A percentile compares a stretch with the other conserved stretches of the same genome.
Conservation (phyloP, 495 filamentous ascomycete species). For the Neurospora pannonica region DNA sequence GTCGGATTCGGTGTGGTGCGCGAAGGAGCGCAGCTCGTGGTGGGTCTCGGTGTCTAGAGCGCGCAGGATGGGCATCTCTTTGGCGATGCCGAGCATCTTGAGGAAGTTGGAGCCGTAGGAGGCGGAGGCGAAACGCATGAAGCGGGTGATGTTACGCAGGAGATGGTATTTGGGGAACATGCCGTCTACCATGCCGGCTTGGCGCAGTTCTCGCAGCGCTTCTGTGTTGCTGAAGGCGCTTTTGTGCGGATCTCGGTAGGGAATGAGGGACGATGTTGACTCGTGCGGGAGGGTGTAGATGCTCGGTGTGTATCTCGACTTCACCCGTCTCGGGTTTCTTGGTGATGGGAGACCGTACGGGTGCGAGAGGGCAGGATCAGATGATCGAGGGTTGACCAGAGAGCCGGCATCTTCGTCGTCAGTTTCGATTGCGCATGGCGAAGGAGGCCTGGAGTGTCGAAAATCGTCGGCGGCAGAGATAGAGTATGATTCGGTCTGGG, state of each 20-base stretch:
- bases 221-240: slow-evolving; percentile 48
- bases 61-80: slow-evolving; percentile 35
- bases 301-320: slow-evolving; percentile 39
- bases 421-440: slow-evolving; percentile 1
- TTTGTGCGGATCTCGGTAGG: slow-evolving; percentile 42
- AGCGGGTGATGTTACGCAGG: slow-evolving; percentile 61
- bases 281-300: slow-evolving; percentile 63
- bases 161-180: slow-evolving; percentile 61
- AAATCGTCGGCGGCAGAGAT: slow-evolving; percentile 33
- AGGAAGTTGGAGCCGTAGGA: slow-evolving; percentile 67
- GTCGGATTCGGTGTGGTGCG: slow-evolving; percentile 58
- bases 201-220: slow-evolving; percentile 45
- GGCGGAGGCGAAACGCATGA: slow-evolving; percentile 68
- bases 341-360: not conserved
- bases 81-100: slow-evolving; percentile 56
- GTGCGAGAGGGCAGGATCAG: not conserved
- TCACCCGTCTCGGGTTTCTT: slow-evolving; percentile 2
- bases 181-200: slow-evolving; percentile 47
- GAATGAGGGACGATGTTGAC: slow-evolving; percentile 54
- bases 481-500: slow-evolving; percentile 53
- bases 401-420: not conserved
- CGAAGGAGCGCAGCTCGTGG: slow-evolving; percentile 62
- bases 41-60: slow-evolving; percentile 41
- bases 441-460: slow-evolving; percentile 14
- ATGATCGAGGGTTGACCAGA: not conserved